Evolutionary conservation across 2,329 filamentous ascomycete genomes (phyloP).

Genomic region (Escovopsis weberi): DNA sequence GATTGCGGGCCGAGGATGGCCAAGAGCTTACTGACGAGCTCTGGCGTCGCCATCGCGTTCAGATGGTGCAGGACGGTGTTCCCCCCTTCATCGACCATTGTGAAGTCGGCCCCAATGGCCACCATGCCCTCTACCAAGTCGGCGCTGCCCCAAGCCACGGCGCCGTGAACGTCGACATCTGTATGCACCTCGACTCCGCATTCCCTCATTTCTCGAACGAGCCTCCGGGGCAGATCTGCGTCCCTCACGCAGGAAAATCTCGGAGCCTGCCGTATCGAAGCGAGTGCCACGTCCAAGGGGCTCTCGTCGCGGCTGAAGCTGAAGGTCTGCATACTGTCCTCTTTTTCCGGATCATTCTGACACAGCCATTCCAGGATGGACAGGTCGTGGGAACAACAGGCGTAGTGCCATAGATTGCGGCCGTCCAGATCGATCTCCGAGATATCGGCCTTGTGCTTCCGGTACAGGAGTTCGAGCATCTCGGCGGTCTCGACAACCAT

Average conservation of each 20-base stretch:
- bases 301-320: slow-evolving; percentile 11
- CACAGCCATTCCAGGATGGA: slow-evolving; percentile 17
- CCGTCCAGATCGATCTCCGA: slow-evolving; percentile 16
- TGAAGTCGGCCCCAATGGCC: slow-evolving; percentile 8
- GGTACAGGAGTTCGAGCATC: slow-evolving; percentile 14
- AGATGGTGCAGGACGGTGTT: slow-evolving; percentile 12
- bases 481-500: slow-evolving; percentile 17
- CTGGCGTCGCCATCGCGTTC: slow-evolving; percentile 11
- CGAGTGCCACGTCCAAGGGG: slow-evolving; percentile 17
- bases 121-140: slow-evolving; percentile 11
- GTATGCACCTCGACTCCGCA: not conserved
- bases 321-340: slow-evolving; percentile 12
- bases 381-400: slow-evolving; percentile 18
- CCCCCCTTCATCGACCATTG: slow-evolving; percentile 4
- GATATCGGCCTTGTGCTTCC: slow-evolving; percentile 13
- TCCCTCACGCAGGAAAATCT: not conserved
- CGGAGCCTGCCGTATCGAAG: not conserved
- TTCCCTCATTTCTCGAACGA: not conserved
- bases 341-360: slow-evolving; percentile 14
- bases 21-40: slow-evolving; percentile 13
- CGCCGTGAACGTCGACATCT: not conserved
- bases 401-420: slow-evolving; percentile 24
- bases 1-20: slow-evolving; percentile 6
- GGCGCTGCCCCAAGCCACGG: slow-evolving; percentile 12
- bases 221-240: not conserved